Conservation (phyloP, 257 asterid genomes). For the Knoxia roxburghii region DNA sequence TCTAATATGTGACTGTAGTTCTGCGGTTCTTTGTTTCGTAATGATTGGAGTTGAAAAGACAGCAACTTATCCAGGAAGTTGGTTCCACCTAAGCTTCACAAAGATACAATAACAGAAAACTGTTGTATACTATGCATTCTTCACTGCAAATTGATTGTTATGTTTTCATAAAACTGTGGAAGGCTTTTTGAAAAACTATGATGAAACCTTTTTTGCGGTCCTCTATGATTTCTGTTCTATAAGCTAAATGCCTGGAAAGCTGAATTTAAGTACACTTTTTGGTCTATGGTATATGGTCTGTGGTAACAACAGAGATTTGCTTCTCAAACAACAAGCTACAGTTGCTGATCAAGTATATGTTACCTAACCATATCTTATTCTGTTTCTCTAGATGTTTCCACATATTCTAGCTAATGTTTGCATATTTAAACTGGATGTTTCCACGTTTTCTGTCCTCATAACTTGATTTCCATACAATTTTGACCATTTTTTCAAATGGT, state of each 20-base stretch:
- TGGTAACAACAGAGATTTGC: neutral
- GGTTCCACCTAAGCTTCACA: neutral
- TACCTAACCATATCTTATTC: no score
- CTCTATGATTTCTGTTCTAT: neutral
- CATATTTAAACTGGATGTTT: neutral
- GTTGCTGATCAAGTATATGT: neutral
- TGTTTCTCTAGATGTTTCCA: neutral
- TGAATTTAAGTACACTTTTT: neutral
- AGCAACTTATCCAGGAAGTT: neutral
- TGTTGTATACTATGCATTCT: neutral
- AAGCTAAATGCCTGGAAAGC: neutral
- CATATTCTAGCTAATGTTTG: neutral
- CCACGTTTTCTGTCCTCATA: neutral
- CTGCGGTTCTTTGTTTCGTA: neutral
- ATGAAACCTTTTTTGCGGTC: neutral
- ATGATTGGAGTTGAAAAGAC: neutral
- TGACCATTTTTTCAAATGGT: conserved; percentile 1
- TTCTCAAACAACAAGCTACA: neutral
- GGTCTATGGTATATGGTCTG: no score
- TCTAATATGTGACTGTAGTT: neutral
- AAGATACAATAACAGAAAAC: neutral
- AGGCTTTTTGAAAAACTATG: no score
- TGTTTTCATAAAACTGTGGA: neutral
- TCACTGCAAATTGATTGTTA: neutral
- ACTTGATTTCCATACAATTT: neutral